Evolutionary conservation across 75 land plant species (phyloP).

Genomic region (Isoetes taiwanensis): DNA sequence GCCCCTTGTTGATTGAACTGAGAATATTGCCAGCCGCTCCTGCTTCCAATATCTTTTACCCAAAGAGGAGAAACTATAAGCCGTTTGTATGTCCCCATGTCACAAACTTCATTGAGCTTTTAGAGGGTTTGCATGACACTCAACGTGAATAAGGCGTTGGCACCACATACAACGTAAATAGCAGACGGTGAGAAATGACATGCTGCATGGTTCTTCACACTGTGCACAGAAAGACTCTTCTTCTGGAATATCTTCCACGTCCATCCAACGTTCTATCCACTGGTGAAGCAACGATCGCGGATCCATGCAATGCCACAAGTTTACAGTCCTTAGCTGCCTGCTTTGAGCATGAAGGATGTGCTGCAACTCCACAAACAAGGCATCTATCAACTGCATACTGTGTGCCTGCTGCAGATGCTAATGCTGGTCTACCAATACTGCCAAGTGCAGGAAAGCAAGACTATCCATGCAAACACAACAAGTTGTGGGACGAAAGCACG

Average conservation of each 20-base stretch:
- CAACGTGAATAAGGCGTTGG: slow-evolving; percentile 69
- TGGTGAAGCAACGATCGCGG: slow-evolving; percentile 49
- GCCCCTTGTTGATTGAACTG: slow-evolving; percentile 76
- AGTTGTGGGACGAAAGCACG: no score
- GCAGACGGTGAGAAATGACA: slow-evolving; percentile 65
- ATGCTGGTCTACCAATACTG: no score
- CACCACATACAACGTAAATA: slow-evolving; percentile 88
- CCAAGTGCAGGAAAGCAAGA: slow-evolving; percentile 32
- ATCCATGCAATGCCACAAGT: slow-evolving; percentile 62
- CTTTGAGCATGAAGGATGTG: slow-evolving; percentile 51
- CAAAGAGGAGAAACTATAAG: slow-evolving; percentile 71
- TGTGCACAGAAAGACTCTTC: slow-evolving; percentile 55
- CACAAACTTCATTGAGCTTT: slow-evolving; percentile 67
- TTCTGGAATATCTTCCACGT: slow-evolving; percentile 53
- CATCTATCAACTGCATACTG: slow-evolving; percentile 42
- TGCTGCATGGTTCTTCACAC: slow-evolving; percentile 81
- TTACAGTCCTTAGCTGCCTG: slow-evolving; percentile 78
- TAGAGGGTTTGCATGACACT: slow-evolving; percentile 50
- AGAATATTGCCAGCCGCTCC: slow-evolving; percentile 33
- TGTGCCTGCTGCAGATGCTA: slow-evolving; percentile 30
- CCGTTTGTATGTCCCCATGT: slow-evolving; percentile 62
- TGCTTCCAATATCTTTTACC: slow-evolving; percentile 43
- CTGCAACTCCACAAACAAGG: slow-evolving; percentile 56
- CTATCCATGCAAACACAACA: slow-evolving; percentile 75
- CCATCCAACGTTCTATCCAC: slow-evolving; percentile 79